Percentiles rank a stretch among this genome's conserved stretches.
Evolutionary conservation across 2,329 filamentous ascomycete species (phyloP).

Genomic region (Cladophialophora exuberans): DNA sequence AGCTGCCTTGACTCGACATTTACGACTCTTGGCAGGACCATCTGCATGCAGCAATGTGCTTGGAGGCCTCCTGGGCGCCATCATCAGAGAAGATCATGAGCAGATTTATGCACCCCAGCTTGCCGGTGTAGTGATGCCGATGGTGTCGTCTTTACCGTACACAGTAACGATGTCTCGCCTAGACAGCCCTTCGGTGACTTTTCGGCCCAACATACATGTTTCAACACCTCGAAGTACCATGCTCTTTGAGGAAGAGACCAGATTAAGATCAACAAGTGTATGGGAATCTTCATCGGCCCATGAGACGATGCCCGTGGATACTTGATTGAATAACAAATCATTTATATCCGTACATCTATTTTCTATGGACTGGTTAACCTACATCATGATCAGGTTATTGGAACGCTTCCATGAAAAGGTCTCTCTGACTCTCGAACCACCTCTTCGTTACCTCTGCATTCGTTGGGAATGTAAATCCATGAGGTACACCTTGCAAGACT

Average conservation of each 20-base stretch:
- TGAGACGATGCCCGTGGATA: too few relatives aligned
- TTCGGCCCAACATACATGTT: neutral
- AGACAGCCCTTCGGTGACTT: neutral
- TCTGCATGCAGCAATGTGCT: neutral
- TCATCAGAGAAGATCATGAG: slow-evolving; percentile 21
- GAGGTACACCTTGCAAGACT: slow-evolving; percentile 16
- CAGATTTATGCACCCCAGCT: slow-evolving; percentile 10
- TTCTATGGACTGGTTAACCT: too few relatives aligned
- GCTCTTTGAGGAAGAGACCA: too few relatives aligned
- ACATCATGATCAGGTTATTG: too few relatives aligned
- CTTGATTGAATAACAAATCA: too few relatives aligned
- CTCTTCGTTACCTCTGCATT: slow-evolving; percentile 2
- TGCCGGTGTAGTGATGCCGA: slow-evolving; percentile 10
- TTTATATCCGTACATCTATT: too few relatives aligned
- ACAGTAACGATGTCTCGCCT: neutral
- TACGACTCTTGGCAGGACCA: neutral
- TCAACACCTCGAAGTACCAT: too few relatives aligned
- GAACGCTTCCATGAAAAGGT: too few relatives aligned
- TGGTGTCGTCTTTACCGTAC: slow-evolving; percentile 5
- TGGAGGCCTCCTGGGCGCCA: slow-evolving; percentile 11
- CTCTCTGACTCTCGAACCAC: slow-evolving; percentile 13
- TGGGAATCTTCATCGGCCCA: too few relatives aligned
- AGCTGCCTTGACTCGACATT: slow-evolving; percentile 5
- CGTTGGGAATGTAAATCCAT: slow-evolving; percentile 20
- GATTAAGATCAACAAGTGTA: too few relatives aligned